Base-by-base conservation (phyloP, 768 basidiomycete genomes). In the Podaxis mareebaensis region DNA sequence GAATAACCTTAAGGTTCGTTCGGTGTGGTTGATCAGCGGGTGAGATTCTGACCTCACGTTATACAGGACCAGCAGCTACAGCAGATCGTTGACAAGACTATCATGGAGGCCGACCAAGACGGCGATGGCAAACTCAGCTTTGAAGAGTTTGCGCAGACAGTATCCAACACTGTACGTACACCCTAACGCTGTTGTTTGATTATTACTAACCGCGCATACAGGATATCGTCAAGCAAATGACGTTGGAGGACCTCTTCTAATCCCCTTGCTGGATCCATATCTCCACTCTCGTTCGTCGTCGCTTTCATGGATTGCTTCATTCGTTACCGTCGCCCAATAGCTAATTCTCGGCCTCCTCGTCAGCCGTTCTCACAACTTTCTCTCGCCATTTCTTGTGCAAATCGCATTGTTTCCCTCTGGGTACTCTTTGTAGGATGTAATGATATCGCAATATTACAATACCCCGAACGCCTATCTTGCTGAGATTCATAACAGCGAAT, bases 191-290 rank as follows among this genome's bases (percentile, higher is more conserved):
- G 24, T 22, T 10, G 20, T 58, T 26, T 20, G 15, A 46, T 51
- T 3, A 30, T 12, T 15, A 11, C 53, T 67, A 15, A 58, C 40
- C 48, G 39, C 28, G n/a, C 42, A 42, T 53, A 38, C 68, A 95
- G 93, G 96, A 99, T 74, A 98, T 99, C 71, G 95, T 97, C 69
- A 98, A 98, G 78, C 95, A 96, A 83, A 96, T 98, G 95, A 96
- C 95, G 28, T 82, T 96, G 63, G 95, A 96, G 78, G 94, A 96
- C 71, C 78, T 95, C 67, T 97, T 96, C 79, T 96, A 72, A 78
- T 48, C 5, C 28, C 6, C 22, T 24, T 22, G 1, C 33, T 11
- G 8, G 28, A 12, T 49, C 53, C 10, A n/a, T 38, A 22, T 22
- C 44, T 10, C 26, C 39, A 39, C 40, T 28, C 38, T 3, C 30